A percentile compares a stretch with the other conserved stretches of the same genome.
Evolutionary conservation across 1,139 yeast genomes (phyloP).

Genomic region (Pichia sorboxylosa): DNA sequence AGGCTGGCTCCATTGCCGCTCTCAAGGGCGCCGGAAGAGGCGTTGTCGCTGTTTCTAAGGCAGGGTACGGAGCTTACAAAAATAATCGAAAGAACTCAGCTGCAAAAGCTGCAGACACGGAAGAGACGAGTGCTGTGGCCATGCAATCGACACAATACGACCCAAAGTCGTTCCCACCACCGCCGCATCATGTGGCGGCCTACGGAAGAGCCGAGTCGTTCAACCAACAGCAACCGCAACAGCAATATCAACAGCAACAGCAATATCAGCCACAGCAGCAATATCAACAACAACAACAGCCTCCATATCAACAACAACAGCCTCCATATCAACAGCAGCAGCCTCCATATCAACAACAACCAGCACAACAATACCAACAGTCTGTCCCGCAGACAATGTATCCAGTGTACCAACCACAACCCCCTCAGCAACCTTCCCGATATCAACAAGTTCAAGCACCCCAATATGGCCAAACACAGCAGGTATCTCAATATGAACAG

Average conservation of each 20-base stretch:
- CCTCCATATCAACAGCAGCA: not conserved
- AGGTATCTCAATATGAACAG: too few species aligned
- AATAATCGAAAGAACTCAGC: slow-evolving; percentile 21
- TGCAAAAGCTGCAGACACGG: slow-evolving; percentile 3
- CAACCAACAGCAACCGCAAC: slow-evolving; percentile 2
- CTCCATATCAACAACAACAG: not conserved
- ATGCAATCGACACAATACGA: slow-evolving; percentile 13
- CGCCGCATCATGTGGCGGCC: slow-evolving; percentile 27
- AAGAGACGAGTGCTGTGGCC: slow-evolving; percentile 11
- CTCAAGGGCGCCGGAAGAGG: slow-evolving; percentile 41
- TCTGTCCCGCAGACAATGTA: not conserved
- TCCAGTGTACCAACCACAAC: not conserved
- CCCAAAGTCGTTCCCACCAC: slow-evolving; percentile 28
- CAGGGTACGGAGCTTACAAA: slow-evolving; percentile 40
- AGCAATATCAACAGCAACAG: slow-evolving; percentile 3
- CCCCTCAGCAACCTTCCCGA: not conserved
- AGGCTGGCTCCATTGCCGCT: slow-evolving; percentile 36
- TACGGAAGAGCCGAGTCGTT: slow-evolving; percentile 6
- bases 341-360: slow-evolving; percentile 4
- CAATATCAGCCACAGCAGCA: not conserved
- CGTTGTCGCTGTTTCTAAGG: slow-evolving; percentile 30
- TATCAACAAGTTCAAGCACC: not conserved
- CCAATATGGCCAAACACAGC: not conserved
- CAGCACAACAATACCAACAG: not conserved
- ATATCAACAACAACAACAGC: not conserved